A percentile compares a stretch with the other conserved stretches of the same genome.
phyloP scores from a whole-genome alignment of 768 basidiomycete species.

The Suillus lakei region DNA sequence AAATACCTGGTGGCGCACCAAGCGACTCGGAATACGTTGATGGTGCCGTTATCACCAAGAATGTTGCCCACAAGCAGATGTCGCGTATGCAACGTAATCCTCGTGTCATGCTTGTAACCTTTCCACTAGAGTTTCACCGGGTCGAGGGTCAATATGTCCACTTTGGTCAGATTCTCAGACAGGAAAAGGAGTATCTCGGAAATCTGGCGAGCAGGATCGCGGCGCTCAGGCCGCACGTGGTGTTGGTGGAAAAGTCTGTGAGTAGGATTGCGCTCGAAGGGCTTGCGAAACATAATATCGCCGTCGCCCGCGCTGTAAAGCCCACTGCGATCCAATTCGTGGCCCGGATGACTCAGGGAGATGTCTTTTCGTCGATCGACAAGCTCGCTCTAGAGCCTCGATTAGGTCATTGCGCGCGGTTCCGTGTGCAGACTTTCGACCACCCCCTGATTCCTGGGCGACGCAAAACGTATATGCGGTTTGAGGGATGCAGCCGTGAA shows the following conservation, averaged over 20 bases:
- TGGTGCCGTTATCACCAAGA: slow-evolving; percentile 97
- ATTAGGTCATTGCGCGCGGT: slow-evolving; percentile 85
- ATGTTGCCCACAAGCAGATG: slow-evolving; percentile 97
- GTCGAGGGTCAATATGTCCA: slow-evolving; percentile 93
- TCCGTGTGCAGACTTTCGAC: slow-evolving; percentile 92
- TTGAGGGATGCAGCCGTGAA: slow-evolving; percentile 92
- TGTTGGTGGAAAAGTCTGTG: slow-evolving; percentile 90
- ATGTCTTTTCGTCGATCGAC: slow-evolving; percentile 95
- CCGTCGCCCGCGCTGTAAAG: slow-evolving; percentile 90
- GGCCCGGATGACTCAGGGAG: slow-evolving; percentile 93
- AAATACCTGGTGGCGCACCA: slow-evolving; percentile 92
- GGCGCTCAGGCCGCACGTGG: slow-evolving; percentile 89
- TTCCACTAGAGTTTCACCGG: slow-evolving; percentile 92
- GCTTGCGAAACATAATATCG: slow-evolving; percentile 82
- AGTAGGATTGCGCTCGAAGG: slow-evolving; percentile 90
- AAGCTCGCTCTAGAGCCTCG: slow-evolving; percentile 88
- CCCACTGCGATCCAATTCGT: slow-evolving; percentile 85
- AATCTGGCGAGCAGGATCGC: slow-evolving; percentile 89
- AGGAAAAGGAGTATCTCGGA: slow-evolving; percentile 91
- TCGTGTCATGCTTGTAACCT: slow-evolving; percentile 94
- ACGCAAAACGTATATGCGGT: slow-evolving; percentile 96
- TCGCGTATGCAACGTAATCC: slow-evolving; percentile 80
- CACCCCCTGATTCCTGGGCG: slow-evolving; percentile 92
- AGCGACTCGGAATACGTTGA: slow-evolving; percentile 96
- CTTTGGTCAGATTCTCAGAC: slow-evolving; percentile 87